These are phyloP conservation scores for Reutealis trisperma DNA, from an alignment of 345 rosid genomes.

Conservation along the genomic window DNA sequence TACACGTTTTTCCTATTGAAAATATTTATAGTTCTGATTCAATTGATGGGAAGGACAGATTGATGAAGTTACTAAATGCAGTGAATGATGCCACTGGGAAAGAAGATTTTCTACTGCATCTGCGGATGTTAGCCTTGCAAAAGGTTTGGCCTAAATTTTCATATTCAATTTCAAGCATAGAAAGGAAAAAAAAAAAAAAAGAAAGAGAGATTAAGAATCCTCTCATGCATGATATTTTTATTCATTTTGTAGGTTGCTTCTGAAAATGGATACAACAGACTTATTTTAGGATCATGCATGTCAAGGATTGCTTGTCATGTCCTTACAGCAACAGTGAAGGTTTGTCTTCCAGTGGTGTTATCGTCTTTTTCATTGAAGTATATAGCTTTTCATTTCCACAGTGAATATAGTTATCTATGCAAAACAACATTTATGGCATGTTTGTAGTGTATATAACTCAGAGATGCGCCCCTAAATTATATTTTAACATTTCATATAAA, in stretches of 20 bases:
- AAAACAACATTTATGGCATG: background rate
- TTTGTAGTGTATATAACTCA: background rate
- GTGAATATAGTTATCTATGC: background rate
- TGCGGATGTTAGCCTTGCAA: conserved; percentile 69
- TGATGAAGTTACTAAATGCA: conserved; percentile 50
- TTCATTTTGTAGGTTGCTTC: conserved; percentile 57
- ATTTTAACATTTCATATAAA: background rate
- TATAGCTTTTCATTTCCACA: background rate
- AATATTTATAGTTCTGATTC: conserved; percentile 48
- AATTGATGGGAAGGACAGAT: conserved; percentile 47
- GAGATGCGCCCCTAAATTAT: background rate
- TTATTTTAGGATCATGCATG: conserved; percentile 72
- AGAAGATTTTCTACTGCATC: conserved; percentile 74
- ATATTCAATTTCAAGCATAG: background rate
- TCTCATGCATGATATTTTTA: background rate
- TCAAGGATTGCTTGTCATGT: conserved; percentile 90
- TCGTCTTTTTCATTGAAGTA: background rate
- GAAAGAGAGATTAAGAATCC: background rate
- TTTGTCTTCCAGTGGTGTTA: conserved; percentile 23
- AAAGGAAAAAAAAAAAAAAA: background rate
- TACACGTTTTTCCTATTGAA: conserved; percentile 63
- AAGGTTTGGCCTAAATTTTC: conserved; percentile 47
- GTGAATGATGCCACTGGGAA: conserved; percentile 72
- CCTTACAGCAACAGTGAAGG: conserved; percentile 87
- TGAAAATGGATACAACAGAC: conserved; percentile 72